Base-by-base conservation (phyloP, 768 basidiomycete species). In the Infundibulicybe gibba region DNA sequence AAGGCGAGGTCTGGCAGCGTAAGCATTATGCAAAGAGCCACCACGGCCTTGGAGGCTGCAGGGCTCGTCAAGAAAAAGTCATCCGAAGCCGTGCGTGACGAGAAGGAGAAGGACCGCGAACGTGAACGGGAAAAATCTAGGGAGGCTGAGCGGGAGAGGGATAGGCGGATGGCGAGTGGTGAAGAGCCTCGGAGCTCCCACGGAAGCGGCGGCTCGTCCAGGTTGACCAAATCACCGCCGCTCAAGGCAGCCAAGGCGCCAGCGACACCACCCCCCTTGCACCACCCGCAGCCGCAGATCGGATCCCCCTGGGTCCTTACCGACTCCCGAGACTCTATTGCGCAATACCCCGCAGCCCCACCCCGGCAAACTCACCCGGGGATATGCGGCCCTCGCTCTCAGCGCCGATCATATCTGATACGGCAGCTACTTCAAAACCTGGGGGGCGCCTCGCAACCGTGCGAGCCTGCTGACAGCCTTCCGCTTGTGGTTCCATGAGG, bases 21-120 rank as follows among this genome's bases (percentile, higher is more conserved):
- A 43, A 94, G 87, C 57, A 97, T 98, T 63, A 90, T 98, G 79
- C 94, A 97, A 57, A 82, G 94, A 19, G 94, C 92, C 0, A 94
- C 93, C 2, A 95, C 92, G 1, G 91, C 88, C 1, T 74, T 93
- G 19, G 90, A 91, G 61, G 91, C 89, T 9, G 87, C 86, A 11
- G 87, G 90, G 2, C 65, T 94, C 9, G 87, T 92, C 40, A 70
- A 85, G 49, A 92, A 93, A 68, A 92, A 88, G 65, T 87, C 85
- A 3, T 67, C 79, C 0, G 91, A 93, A 60, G 85, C 70, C 5
- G 80, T 91, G 9, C 74, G 72, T 49, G 85, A 85, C 35, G 80
- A 83, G 40, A 75, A 71, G 42, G 80, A 83, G 49, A 67, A 61
- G 43, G 67, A 71, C 32, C 56, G 67, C 58, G 69, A 76, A 51